phyloP scores from a whole-genome alignment of 208 protist species.

The Leishmania tarentolae region DNA sequence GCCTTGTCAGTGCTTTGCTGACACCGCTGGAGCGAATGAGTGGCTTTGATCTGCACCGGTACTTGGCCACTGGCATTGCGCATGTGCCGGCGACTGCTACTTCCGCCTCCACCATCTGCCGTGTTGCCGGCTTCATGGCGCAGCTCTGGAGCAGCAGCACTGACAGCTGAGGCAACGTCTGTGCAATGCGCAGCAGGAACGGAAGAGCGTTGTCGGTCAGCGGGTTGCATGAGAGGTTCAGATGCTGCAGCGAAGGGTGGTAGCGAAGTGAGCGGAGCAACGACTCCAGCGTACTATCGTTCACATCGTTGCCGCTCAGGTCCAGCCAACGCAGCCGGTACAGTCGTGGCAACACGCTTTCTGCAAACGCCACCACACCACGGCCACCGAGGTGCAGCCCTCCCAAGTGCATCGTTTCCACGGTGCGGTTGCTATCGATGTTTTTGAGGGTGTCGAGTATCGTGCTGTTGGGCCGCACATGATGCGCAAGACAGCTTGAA shows the following conservation, averaged over 20 bases:
- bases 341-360: constrained; percentile 55
- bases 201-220: constrained; percentile 39
- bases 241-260: constrained; percentile 48
- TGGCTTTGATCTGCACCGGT: background rate
- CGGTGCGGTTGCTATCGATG: constrained; percentile 26
- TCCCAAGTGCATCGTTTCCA: constrained; percentile 31
- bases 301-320: constrained; percentile 58
- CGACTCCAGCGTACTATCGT: constrained; percentile 35
- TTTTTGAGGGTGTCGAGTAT: constrained; percentile 41
- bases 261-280: constrained; percentile 30
- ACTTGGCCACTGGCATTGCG: background rate
- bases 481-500: constrained; percentile 42
- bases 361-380: constrained; percentile 38
- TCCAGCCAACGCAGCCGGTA: constrained; percentile 55
- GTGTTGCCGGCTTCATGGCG: constrained; percentile 30
- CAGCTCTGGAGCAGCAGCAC: constrained; percentile 40
- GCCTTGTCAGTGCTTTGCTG: background rate
- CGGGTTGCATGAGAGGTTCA: constrained; percentile 66
- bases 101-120: constrained; percentile 31
- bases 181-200: constrained; percentile 41
- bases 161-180: constrained; percentile 38
- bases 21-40: background rate
- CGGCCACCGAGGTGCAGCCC: constrained; percentile 47
- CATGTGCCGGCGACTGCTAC: constrained; percentile 19
- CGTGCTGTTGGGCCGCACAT: constrained; percentile 44